Base-by-base conservation (phyloP, 495 filamentous ascomycete genomes). In the Neurospora pannonica region DNA sequence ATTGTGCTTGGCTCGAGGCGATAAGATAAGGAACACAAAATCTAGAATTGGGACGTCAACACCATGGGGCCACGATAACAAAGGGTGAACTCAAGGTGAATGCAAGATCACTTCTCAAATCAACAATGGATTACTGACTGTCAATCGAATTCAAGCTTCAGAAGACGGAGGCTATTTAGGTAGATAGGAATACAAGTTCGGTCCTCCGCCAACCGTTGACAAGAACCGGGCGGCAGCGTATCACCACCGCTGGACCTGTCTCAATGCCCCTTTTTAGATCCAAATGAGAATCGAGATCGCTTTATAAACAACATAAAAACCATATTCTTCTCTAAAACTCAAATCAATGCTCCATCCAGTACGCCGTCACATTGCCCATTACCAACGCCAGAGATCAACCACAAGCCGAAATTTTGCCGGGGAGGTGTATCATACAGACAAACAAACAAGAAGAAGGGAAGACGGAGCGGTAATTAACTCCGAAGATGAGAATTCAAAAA, bases 371-470 rank as follows among this genome's bases (percentile, higher is more conserved):
- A 54, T 75, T 75, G 67, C 79, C 79, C 75, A 74, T 75, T 73
- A 77, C 75, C 74, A 82, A 81, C 79, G 81, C 81, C 81, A 78
- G 67, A 77, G 71, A 77, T 73, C 76, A 75, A 80, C 74, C 73
- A 67, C 54, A 67, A 77, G 74, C 74, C 74, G 38, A 38, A 69
- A 71, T 74, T 74, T 75, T 76, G 76, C 75, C 77, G 73, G 74
- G 75, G 75, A 78, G 79, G 77, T 80, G 78, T 81, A 81, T 81
- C 80, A 79, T 81, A 82, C 81, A 81, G 72, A 78, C 72, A 77
- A 71, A 67, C 73, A 76, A 48, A 71, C 77, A 62, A 74, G 54
- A 72, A 76, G 69, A 78, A 72, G 54, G 54, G 54, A 67, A 67
- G 54, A 10, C 6, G 54, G 54, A 67, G 54, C 28, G 54, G 54